Base-by-base conservation (phyloP, 768 basidiomycete species). In the Floccularia luteovirens region DNA sequence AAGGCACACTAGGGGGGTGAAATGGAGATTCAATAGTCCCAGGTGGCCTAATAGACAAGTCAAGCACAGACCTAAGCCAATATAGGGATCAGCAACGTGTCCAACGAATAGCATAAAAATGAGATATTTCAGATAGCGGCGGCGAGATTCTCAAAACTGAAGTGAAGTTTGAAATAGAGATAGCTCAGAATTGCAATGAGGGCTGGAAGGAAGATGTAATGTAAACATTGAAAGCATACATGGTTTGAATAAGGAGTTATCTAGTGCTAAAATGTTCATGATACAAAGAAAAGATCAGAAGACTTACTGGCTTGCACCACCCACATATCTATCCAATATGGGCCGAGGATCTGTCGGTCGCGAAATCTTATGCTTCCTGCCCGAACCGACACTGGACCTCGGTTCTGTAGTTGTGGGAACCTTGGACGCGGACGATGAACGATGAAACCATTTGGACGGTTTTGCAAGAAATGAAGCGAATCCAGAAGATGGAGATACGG, bases 331-430 rank as follows among this genome's bases (percentile, higher is more conserved):
- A 47, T 83, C 77, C 47, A 83, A 58, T 39, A 90, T 82, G 2
- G 85, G 88, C 16, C 87, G 64, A 6, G 85, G 87, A 50, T 90
- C 88, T 3, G 85, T 87, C 1, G 87, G 87, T 33, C 81, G 78
- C 23, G 88, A 90, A 25, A 90, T 90, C 68, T 87, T 89, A 39
- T 77, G 82, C 46, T 82, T 86, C 44, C 82, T 55, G 31, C 55
- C 58, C 21, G 61, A 62, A 39, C 59, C 55, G 19, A 57, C 47
- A 45, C 74, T 79, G 1, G 70, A 48, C 43, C 77, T 61, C 1
- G 76, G 70, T 41, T 79, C 75, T 25, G 60, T 39, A 17, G 63
- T 36, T 44, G 66, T 47, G 25, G 68, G 47, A 24, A 66, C 48
- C 54, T 72, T 72, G 31, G 76, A 69, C 6, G 69, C 64, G 1